phyloP scores from a whole-genome alignment of 2,329 filamentous ascomycete genomes.

The Fusarium sp. region DNA sequence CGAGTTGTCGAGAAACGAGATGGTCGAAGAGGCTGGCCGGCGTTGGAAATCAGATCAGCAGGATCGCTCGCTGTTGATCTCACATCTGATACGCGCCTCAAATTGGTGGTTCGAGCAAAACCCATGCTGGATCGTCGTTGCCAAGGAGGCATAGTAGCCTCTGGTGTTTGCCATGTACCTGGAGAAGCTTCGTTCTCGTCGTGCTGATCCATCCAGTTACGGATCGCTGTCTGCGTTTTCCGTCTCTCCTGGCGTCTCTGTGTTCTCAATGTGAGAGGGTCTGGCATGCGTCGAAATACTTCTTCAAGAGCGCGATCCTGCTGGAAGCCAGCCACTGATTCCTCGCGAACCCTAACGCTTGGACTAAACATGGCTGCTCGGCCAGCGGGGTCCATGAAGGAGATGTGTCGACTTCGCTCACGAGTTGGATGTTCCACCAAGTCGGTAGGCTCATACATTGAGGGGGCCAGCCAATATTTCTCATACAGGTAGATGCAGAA shows the following conservation, averaged over 20 bases:
- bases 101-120: constrained; percentile 60
- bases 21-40: constrained; percentile 51
- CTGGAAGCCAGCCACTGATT: constrained; percentile 87
- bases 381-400: constrained; percentile 67
- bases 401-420: constrained; percentile 61
- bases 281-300: constrained; percentile 82
- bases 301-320: constrained; percentile 92
- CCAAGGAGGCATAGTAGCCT: constrained; percentile 59
- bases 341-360: constrained; percentile 77
- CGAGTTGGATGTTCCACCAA: constrained; percentile 78
- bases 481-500: constrained; percentile 92
- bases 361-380: constrained; percentile 78
- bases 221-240: constrained; percentile 83
- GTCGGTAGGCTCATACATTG: constrained; percentile 85
- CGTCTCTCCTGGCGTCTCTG: constrained; percentile 72
- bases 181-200: constrained; percentile 62
- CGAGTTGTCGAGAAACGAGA: constrained; percentile 54
- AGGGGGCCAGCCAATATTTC: constrained; percentile 77
- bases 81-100: constrained; percentile 65
- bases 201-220: constrained; percentile 87
- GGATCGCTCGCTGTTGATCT: constrained; percentile 73
- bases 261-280: constrained; percentile 69
- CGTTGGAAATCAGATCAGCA: constrained; percentile 69
- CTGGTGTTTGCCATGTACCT: constrained; percentile 62
- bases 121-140: constrained; percentile 65